Conservation (phyloP, 257 asterid genomes). For the Lycium ferocissimum region DNA sequence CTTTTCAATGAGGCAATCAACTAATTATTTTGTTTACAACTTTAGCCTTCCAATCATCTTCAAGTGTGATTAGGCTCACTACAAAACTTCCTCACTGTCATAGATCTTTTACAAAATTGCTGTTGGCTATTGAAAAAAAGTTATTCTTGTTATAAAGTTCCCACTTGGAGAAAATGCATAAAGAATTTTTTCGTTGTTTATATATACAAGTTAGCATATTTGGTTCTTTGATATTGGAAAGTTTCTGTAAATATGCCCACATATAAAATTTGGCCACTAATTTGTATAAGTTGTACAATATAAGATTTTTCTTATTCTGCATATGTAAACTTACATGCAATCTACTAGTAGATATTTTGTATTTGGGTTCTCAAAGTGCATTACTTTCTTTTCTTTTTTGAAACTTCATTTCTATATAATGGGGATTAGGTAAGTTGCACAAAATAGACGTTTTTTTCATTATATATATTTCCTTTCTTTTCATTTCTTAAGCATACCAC, state of each 20-base stretch:
- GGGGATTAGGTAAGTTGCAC: neutral
- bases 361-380: neutral
- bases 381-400: too few relatives aligned
- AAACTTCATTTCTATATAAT: neutral
- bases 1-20: neutral
- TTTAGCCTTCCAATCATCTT: slow-evolving; percentile 13
- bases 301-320: neutral
- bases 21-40: too few relatives aligned
- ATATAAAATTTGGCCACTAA: neutral
- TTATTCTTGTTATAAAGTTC: neutral
- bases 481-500: neutral
- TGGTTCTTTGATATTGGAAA: neutral
- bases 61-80: neutral
- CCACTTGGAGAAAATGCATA: neutral
- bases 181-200: neutral
- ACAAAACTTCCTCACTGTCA: too few relatives aligned
- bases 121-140: neutral
- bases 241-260: neutral
- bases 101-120: neutral
- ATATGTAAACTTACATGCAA: neutral
- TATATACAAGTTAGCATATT: neutral
- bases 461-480: neutral
- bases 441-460: neutral
- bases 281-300: neutral
- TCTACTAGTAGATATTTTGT: neutral